Percentiles rank a stretch among this genome's conserved stretches.
Conservation (phyloP, 1,284 basidiomycete genomes). For the Naganishia sp. region DNA sequence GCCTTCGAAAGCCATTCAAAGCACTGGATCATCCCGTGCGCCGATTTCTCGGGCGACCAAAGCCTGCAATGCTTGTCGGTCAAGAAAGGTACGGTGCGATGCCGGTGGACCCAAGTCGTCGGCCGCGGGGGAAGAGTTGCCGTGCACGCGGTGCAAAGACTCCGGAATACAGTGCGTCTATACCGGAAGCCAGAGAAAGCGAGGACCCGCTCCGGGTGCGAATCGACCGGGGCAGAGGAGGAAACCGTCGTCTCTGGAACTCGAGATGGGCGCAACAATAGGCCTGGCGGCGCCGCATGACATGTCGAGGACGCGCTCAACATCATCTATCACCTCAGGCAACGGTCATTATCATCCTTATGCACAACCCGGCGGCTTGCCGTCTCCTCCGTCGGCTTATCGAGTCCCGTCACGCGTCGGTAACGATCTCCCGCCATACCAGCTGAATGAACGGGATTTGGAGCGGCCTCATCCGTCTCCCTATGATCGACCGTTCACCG, state of each 20-base stretch:
- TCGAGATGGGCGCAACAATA: not conserved
- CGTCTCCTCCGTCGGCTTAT: slow-evolving; percentile 19
- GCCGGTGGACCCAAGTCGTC: slow-evolving; percentile 42
- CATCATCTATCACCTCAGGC: slow-evolving; percentile 15
- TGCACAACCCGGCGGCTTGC: not conserved
- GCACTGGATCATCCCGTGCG: slow-evolving; percentile 36
- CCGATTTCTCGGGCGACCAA: slow-evolving; percentile 51
- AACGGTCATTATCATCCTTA: slow-evolving; percentile 24
- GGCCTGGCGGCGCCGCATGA: slow-evolving; percentile 1
- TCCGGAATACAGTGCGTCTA: slow-evolving; percentile 47
- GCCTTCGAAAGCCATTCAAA: slow-evolving; percentile 20
- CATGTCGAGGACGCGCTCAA: slow-evolving; percentile 14
- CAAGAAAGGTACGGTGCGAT: slow-evolving; percentile 50
- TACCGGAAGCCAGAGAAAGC: slow-evolving; percentile 48
- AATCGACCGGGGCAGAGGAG: slow-evolving; percentile 21
- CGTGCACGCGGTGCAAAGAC: slow-evolving; percentile 48
- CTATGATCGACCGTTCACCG: slow-evolving; percentile 10
- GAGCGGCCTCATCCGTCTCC: not conserved
- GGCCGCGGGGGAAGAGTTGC: slow-evolving; percentile 35
- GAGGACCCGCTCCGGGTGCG: slow-evolving; percentile 41
- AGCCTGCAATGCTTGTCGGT: slow-evolving; percentile 51
- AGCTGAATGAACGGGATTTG: slow-evolving; percentile 2
- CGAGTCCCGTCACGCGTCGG: slow-evolving; percentile 8
- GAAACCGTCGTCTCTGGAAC: slow-evolving; percentile 13
- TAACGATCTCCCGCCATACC: slow-evolving; percentile 1